Evolutionary conservation across 164 flowering plant species (phyloP).

Genomic region (Magnolia officinalis): DNA sequence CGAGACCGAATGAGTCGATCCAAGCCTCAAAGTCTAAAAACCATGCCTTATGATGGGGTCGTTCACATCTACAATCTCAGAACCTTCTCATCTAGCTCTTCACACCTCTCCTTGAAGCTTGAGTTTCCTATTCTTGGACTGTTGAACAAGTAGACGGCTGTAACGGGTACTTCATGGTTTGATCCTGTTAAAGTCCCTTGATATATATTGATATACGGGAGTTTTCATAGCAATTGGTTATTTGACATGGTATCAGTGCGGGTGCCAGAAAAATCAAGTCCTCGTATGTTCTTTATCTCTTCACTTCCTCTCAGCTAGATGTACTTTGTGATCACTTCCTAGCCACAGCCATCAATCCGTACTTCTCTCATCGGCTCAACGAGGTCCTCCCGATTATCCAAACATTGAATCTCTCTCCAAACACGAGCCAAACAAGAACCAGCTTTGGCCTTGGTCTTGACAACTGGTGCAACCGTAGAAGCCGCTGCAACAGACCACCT

Average conservation of each 20-base stretch:
- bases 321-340: slow-evolving; percentile 25
- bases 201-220: too few relatives aligned
- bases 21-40: too few relatives aligned
- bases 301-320: too few relatives aligned
- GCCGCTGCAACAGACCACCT: not conserved
- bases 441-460: not conserved
- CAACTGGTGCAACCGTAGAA: slow-evolving; percentile 6
- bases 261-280: slow-evolving; percentile 34
- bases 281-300: slow-evolving; percentile 60
- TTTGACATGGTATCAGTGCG: too few relatives aligned
- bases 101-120: slow-evolving; percentile 60
- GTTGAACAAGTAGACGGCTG: slow-evolving; percentile 60
- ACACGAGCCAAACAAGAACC: slow-evolving; percentile 19
- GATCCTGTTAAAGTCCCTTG: slow-evolving; percentile 16
- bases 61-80: slow-evolving; percentile 63
- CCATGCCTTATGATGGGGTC: slow-evolving; percentile 38
- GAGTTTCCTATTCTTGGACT: slow-evolving; percentile 85
- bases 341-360: slow-evolving; percentile 50
- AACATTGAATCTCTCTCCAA: slow-evolving; percentile 73
- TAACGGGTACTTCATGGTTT: slow-evolving; percentile 36
- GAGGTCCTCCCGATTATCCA: slow-evolving; percentile 59
- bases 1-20: too few relatives aligned
- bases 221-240: too few relatives aligned
- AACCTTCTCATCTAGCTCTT: slow-evolving; percentile 64
- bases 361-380: slow-evolving; percentile 51